Evolutionary conservation across 345 rosid genomes (phyloP).

Genomic region (Hibiscus syriacus): DNA sequence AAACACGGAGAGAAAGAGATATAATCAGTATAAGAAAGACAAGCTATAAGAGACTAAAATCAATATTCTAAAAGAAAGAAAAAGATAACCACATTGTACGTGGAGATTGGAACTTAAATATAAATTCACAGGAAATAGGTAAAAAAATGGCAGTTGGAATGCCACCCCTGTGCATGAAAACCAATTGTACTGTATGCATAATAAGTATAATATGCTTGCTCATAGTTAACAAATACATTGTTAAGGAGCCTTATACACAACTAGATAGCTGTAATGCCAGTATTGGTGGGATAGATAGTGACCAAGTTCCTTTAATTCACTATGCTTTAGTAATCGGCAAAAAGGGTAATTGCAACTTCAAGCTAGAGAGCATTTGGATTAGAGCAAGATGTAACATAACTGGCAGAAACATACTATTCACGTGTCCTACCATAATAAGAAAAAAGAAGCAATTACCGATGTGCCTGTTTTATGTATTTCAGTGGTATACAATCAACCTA

Average conservation of each 20-base stretch:
- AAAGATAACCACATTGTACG: background rate
- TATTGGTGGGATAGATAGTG: background rate
- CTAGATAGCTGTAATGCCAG: background rate
- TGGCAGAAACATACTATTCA: background rate
- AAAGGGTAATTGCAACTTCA: background rate
- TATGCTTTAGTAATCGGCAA: background rate
- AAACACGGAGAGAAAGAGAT: background rate
- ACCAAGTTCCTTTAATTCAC: background rate
- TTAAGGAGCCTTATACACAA: background rate
- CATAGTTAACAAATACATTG: background rate
- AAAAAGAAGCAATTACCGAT: background rate
- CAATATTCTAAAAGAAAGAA: background rate
- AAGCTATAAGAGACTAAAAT: background rate
- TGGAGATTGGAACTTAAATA: background rate
- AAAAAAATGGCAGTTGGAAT: background rate
- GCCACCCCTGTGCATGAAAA: background rate
- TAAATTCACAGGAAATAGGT: constrained; percentile 2
- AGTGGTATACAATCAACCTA: background rate
- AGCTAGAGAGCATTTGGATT: background rate
- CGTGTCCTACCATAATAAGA: background rate
- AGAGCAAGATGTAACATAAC: background rate
- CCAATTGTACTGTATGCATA: background rate
- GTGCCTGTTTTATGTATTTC: background rate
- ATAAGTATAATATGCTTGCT: background rate
- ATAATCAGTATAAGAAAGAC: background rate